phyloP scores from a whole-genome alignment of 768 basidiomycete species.

The Imleria badia region DNA sequence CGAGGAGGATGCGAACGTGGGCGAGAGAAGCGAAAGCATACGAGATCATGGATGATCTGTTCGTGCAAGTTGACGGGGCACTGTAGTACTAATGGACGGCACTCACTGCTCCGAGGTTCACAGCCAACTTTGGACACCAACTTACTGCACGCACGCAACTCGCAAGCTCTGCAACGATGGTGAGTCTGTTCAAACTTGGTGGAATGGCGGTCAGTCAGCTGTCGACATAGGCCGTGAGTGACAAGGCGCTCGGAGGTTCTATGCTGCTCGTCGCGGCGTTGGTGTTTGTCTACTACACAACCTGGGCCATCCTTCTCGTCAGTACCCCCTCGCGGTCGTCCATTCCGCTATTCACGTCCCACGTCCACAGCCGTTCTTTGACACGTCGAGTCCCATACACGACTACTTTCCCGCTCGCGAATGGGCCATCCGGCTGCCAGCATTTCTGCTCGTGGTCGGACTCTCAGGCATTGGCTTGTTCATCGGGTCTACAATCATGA shows the following conservation, averaged over 20 bases:
- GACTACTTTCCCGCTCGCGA: slow-evolving; percentile 82
- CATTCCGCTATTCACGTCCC: slow-evolving; percentile 5
- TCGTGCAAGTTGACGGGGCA: too few relatives aligned
- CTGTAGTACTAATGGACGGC: too few relatives aligned
- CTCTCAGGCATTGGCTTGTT: slow-evolving; percentile 79
- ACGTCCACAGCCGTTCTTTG: slow-evolving; percentile 74
- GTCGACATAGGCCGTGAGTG: slow-evolving; percentile 62
- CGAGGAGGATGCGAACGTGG: slow-evolving; percentile 78
- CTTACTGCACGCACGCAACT: too few relatives aligned
- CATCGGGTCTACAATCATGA: slow-evolving; percentile 71
- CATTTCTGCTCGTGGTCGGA: slow-evolving; percentile 78
- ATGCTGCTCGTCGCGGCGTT: slow-evolving; percentile 79
- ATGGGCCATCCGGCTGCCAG: slow-evolving; percentile 89
- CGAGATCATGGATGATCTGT: slow-evolving; percentile 57
- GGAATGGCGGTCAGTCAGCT: background rate
- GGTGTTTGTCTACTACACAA: slow-evolving; percentile 88
- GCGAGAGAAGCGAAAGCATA: slow-evolving; percentile 80
- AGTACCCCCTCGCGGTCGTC: slow-evolving; percentile 24
- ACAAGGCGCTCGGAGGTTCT: slow-evolving; percentile 73
- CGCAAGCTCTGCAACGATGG: slow-evolving; percentile 22
- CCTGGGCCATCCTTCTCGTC: slow-evolving; percentile 88
- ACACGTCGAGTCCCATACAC: slow-evolving; percentile 70
- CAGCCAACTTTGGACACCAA: slow-evolving; percentile 19
- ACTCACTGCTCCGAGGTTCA: too few relatives aligned
- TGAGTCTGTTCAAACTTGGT: slow-evolving; percentile 12